Percentiles rank a stretch among this genome's conserved stretches.
phyloP scores from a whole-genome alignment of 768 basidiomycete genomes.

The Serendipita sp. region DNA sequence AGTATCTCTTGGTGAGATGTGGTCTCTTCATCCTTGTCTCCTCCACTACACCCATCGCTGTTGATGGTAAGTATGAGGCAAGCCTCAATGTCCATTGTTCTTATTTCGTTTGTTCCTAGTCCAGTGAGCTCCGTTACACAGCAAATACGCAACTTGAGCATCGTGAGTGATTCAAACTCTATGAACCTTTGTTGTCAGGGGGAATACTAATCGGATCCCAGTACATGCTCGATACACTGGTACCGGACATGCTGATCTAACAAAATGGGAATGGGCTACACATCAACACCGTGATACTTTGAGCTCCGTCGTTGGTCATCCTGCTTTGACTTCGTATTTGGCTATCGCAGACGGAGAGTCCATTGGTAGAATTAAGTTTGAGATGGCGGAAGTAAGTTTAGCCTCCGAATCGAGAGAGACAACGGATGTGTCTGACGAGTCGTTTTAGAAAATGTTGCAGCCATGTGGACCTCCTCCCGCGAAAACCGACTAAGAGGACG shows the following conservation, averaged over 20 bases:
- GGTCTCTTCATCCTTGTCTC: not conserved
- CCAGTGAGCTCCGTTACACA: slow-evolving; percentile 86
- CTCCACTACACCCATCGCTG: not conserved
- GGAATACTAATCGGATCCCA: slow-evolving; percentile 19
- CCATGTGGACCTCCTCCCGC: slow-evolving; percentile 84
- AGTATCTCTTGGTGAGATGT: not conserved
- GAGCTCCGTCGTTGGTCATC: slow-evolving; percentile 82
- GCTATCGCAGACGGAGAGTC: slow-evolving; percentile 90
- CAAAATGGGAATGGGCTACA: slow-evolving; percentile 97
- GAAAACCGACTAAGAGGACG: slow-evolving; percentile 45
- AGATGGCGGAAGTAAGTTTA: slow-evolving; percentile 75
- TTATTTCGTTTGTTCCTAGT: slow-evolving; percentile 27
- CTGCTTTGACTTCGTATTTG: slow-evolving; percentile 68
- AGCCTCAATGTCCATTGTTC: not conserved
- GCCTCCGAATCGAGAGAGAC: not conserved
- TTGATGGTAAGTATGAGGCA: not conserved
- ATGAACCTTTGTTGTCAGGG: not conserved
- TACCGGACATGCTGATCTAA: slow-evolving; percentile 91
- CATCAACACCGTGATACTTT: slow-evolving; percentile 96
- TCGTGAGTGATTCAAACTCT: slow-evolving; percentile 34
- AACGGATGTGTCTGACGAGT: slow-evolving; percentile 10
- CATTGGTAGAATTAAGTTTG: slow-evolving; percentile 77
- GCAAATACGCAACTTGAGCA: slow-evolving; percentile 94
- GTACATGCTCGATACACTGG: slow-evolving; percentile 95
- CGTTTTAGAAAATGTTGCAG: slow-evolving; percentile 69